phyloP scores from a whole-genome alignment of 805 yeast species.

The Myxozyma kluyveri region DNA sequence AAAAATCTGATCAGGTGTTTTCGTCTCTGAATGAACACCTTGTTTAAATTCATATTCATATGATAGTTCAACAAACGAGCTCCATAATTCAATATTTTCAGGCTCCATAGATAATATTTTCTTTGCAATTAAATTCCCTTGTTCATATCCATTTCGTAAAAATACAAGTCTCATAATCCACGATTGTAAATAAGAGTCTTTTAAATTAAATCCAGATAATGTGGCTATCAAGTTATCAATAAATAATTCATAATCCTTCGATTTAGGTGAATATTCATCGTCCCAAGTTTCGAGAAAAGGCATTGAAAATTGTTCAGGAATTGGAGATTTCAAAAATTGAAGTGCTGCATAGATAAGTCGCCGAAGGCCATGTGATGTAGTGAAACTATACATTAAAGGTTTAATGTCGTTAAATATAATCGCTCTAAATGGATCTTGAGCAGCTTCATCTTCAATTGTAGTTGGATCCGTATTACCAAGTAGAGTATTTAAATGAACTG shows the following conservation, averaged over 20 bases:
- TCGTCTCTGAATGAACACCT: not conserved
- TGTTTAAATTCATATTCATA: not conserved
- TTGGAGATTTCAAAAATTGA: constrained; percentile 24
- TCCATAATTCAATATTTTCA: constrained; percentile 14
- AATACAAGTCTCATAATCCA: not conserved
- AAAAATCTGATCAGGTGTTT: constrained; percentile 1
- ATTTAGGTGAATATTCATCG: not conserved
- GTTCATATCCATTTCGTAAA: not conserved
- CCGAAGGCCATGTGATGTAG: not conserved
- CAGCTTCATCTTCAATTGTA: not conserved
- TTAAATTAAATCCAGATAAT: constrained; percentile 1
- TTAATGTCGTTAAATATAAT: constrained; percentile 29
- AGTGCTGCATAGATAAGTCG: constrained; percentile 24
- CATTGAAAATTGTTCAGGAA: not conserved
- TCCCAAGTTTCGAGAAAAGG: constrained; percentile 15
- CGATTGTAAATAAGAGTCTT: constrained; percentile 8
- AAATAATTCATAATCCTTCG: not conserved
- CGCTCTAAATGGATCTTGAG: constrained; percentile 25
- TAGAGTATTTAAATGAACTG: not conserved
- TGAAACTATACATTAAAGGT: constrained; percentile 18
- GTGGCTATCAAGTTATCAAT: constrained; percentile 3
- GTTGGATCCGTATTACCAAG: not conserved
- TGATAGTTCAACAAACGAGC: constrained; percentile 10
- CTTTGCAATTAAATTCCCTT: not conserved
- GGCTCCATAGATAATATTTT: not conserved